Evolutionary conservation across 345 rosid species (phyloP).

Genomic region (Eucalyptus camaldulensis): DNA sequence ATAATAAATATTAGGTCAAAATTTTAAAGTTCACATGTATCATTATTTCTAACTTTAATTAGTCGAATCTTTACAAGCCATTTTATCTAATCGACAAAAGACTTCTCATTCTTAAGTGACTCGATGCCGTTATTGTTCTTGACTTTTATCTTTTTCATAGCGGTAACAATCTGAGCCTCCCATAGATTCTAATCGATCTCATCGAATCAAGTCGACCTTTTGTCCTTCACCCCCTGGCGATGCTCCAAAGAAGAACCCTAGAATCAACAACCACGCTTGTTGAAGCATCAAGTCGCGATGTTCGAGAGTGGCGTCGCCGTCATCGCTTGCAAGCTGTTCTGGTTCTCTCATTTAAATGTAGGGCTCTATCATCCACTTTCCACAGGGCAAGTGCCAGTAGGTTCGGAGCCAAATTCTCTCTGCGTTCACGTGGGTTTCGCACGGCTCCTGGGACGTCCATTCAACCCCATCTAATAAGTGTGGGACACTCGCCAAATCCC

Average conservation of each 20-base stretch:
- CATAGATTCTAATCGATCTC: background rate
- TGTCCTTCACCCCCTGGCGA: background rate
- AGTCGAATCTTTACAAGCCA: too few relatives aligned
- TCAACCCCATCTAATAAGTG: background rate
- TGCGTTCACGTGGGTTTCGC: background rate
- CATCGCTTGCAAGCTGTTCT: background rate
- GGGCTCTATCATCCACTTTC: background rate
- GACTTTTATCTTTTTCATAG: background rate
- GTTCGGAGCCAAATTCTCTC: background rate
- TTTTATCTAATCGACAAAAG: background rate
- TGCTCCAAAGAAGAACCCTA: background rate
- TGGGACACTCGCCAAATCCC: background rate
- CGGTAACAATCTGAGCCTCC: background rate
- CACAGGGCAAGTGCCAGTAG: background rate
- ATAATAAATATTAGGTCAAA: background rate
- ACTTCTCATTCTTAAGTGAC: background rate
- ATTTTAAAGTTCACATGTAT: too few relatives aligned
- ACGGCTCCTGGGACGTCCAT: background rate
- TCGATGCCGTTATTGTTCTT: background rate
- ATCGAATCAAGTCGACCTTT: background rate
- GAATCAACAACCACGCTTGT: background rate
- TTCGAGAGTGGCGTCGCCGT: background rate
- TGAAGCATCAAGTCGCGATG: background rate
- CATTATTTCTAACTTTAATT: too few relatives aligned
- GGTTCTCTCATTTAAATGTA: background rate